Percentiles rank a stretch among this genome's conserved stretches.
Conservation (phyloP, 2,329 filamentous ascomycete genomes). For the Calonectria multiphialidica region DNA sequence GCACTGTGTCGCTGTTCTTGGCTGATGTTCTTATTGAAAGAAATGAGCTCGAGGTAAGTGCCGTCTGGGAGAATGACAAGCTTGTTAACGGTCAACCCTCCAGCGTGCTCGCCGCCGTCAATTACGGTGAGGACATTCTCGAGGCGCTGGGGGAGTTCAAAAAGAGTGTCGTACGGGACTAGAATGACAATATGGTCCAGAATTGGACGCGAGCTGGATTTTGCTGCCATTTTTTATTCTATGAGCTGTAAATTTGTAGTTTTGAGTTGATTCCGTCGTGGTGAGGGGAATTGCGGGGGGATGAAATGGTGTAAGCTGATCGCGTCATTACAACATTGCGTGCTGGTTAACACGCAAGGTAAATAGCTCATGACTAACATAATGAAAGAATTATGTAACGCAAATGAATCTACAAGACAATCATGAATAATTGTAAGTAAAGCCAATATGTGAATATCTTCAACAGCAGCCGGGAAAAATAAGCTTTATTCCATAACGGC, state of each 20-base stretch:
- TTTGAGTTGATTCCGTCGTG: not conserved
- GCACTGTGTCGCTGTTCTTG: slow-evolving; percentile 59
- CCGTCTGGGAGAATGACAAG: slow-evolving; percentile 74
- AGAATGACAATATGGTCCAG: slow-evolving; percentile 77
- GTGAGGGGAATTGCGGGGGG: slow-evolving; percentile 14
- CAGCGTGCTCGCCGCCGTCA: slow-evolving; percentile 72
- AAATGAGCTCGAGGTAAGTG: slow-evolving; percentile 75
- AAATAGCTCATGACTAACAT: not conserved
- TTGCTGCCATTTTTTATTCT: slow-evolving; percentile 26
- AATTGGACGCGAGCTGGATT: slow-evolving; percentile 39
- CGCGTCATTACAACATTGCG: slow-evolving; percentile 21
- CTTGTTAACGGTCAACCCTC: slow-evolving; percentile 70
- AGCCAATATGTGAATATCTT: not conserved
- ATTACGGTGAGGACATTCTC: slow-evolving; percentile 67
- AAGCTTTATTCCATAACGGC: not conserved
- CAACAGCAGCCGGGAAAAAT: not conserved
- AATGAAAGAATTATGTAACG: not conserved
- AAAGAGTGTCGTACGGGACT: slow-evolving; percentile 63
- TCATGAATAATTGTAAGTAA: not conserved
- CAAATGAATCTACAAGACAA: not conserved
- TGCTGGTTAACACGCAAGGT: not conserved
- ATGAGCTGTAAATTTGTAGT: not conserved
- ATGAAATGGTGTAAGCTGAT: slow-evolving; percentile 5
- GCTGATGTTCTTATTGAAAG: slow-evolving; percentile 64
- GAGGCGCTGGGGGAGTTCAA: slow-evolving; percentile 62